Conservation (phyloP, 1,284 basidiomycete genomes). For the Microstroma glucosiphilum region DNA sequence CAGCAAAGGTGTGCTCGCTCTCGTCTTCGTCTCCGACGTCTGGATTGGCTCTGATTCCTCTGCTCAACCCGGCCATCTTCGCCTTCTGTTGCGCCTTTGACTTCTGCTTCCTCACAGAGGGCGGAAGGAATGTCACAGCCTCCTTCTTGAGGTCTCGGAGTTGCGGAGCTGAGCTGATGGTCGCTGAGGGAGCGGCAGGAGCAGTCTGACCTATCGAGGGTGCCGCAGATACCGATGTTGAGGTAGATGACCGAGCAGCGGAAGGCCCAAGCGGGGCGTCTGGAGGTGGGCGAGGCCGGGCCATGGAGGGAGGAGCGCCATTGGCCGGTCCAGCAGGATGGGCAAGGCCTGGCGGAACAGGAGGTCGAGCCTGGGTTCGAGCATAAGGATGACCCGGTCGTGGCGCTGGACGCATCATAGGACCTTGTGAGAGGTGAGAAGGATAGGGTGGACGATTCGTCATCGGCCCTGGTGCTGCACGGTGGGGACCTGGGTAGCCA, state of each 20-base stretch:
- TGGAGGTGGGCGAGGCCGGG: neutral
- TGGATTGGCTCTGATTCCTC: conserved; percentile 32
- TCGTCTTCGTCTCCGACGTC: conserved; percentile 10
- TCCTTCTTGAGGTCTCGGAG: conserved; percentile 46
- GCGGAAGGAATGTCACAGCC: conserved; percentile 43
- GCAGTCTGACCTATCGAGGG: neutral
- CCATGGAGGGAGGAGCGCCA: neutral
- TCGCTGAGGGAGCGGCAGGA: neutral
- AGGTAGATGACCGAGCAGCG: neutral
- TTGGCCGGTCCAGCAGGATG: neutral
- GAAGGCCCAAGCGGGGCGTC: neutral
- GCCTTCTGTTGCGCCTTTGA: conserved; percentile 27
- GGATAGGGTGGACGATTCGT: neutral
- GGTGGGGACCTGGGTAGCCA: neutral
- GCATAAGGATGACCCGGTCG: neutral
- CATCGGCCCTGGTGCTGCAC: neutral
- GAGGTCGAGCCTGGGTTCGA: neutral
- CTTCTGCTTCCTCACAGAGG: conserved; percentile 35
- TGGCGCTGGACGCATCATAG: neutral
- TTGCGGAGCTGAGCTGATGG: conserved; percentile 41
- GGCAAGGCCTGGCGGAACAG: neutral
- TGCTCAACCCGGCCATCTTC: conserved; percentile 28
- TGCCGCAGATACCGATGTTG: neutral
- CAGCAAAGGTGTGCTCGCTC: neutral
- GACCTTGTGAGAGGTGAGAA: neutral